Evolutionary conservation across 2,329 filamentous ascomycete species (phyloP), one percentile per base, ranked within the genome.

Genomic region (Aspergillus persii): DNA sequence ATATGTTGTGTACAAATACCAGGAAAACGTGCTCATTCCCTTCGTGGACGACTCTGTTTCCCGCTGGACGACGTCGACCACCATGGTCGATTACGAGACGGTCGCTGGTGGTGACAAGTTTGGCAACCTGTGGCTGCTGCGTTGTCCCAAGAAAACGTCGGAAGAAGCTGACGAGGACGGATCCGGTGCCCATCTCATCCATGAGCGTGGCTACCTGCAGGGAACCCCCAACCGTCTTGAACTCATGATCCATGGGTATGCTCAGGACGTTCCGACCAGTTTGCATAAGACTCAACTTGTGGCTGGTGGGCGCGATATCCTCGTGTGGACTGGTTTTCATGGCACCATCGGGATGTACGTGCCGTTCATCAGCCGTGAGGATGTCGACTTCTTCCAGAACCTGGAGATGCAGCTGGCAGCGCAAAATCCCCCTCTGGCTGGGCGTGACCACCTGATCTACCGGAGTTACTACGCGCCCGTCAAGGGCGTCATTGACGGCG

Each of bases 21-120:
- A 92, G 65, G 90, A 92, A 66, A 98, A 98, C 76, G 90, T 89
- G 68, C 81, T 99, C 51, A 96, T 99, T 60, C 90, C 94, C 0
- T 99, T 99, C 69, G 91, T 86, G 18, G 95, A 99, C 71, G 95
- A 99, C 73, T 89, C 88, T 6, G 84, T 97, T 61, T 84, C 92
- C 53, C 87, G 95, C 33, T 98, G 93, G 91, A 96, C 92, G 1
- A 96, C 92, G 0, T 90, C 90, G 66, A 89, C 90, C 0, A 85
- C 92, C 2, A 96, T 99, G 92, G 88, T 98, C 2, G 95, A 99
- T 77, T 99, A 99, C 75, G 95, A 99, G 74, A 96, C 95, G 1
- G 87, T 91, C 27, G 93, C 92, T 2, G 95, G 94, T 39, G 94
- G 94, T 39, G 95, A 99, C 79, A 98, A 97, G 73, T 99, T 99